Conservation (phyloP, 2,329 filamentous ascomycete genomes). For the Coniochaeta sp. region DNA sequence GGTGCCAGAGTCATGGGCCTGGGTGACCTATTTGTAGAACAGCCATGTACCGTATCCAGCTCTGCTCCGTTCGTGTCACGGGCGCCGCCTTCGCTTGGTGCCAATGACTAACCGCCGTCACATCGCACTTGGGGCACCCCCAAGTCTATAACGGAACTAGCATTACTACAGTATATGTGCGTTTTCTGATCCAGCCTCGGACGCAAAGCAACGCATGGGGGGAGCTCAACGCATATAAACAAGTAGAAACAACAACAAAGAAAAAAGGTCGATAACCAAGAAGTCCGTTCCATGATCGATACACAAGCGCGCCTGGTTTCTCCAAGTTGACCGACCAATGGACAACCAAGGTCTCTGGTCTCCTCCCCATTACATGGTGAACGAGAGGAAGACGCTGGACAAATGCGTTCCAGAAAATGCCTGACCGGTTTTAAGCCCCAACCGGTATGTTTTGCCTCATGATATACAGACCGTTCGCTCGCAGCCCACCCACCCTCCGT, state of each 20-base stretch:
- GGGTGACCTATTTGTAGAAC: not conserved
- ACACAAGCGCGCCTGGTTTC: not conserved
- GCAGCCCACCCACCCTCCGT: not conserved
- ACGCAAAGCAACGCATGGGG: not conserved
- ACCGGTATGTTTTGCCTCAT: not conserved
- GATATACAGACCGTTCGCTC: not conserved
- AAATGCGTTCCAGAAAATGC: constrained; percentile 1
- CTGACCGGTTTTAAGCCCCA: not conserved
- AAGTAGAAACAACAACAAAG: not conserved
- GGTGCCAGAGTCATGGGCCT: not conserved
- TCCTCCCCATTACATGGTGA: not conserved
- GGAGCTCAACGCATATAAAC: not conserved
- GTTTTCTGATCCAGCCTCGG: not conserved
- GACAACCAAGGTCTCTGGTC: not conserved
- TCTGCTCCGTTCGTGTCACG: no score
- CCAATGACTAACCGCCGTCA: no score
- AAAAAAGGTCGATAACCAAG: not conserved
- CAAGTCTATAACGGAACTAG: not conserved
- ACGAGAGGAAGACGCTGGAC: not conserved
- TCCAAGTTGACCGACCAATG: not conserved
- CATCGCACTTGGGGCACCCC: no score
- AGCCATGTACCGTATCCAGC: not conserved
- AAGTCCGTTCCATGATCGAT: not conserved
- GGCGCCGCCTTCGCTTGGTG: no score
- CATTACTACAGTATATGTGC: constrained; percentile 1